These are phyloP conservation scores for Leptodermis oblonga DNA, from an alignment of 257 asterid species.

Conservation along the genomic window DNA sequence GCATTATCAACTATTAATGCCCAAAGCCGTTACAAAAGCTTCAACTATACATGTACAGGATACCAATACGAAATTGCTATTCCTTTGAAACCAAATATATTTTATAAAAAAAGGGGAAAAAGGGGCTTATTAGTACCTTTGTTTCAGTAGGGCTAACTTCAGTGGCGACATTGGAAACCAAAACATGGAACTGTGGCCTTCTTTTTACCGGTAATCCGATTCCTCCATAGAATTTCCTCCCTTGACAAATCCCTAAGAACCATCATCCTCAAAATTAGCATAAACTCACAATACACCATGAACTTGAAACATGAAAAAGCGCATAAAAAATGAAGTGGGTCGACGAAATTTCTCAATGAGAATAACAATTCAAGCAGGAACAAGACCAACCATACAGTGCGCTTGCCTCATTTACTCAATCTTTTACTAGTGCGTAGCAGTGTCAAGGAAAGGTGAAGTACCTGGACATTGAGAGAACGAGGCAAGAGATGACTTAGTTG, in stretches of 20 bases:
- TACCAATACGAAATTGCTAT: neutral
- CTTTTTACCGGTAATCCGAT: conserved; percentile 47
- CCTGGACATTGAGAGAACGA: conserved; percentile 38
- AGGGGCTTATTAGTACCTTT: conserved; percentile 33
- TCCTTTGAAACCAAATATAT: neutral
- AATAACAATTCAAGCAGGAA: too few relatives aligned
- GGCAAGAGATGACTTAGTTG: conserved; percentile 31
- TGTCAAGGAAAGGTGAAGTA: conserved; percentile 26
- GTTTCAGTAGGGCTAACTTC: conserved; percentile 58
- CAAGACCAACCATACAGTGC: neutral
- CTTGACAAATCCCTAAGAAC: conserved; percentile 40
- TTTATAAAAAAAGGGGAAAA: neutral
- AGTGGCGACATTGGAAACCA: conserved; percentile 72
- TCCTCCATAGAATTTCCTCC: conserved; percentile 59
- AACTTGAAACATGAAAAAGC: conserved; percentile 5
- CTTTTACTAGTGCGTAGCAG: too few relatives aligned
- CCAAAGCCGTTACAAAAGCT: neutral
- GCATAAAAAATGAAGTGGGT: neutral
- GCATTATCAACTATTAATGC: neutral
- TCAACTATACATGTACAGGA: neutral
- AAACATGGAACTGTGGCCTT: conserved; percentile 45
- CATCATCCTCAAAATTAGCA: neutral
- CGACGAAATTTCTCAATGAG: neutral
- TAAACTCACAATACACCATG: neutral
- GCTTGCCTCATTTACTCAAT: neutral